Evolutionary conservation across 2,329 filamentous ascomycete species (phyloP).

Genomic region (Fusarium nelsonii): DNA sequence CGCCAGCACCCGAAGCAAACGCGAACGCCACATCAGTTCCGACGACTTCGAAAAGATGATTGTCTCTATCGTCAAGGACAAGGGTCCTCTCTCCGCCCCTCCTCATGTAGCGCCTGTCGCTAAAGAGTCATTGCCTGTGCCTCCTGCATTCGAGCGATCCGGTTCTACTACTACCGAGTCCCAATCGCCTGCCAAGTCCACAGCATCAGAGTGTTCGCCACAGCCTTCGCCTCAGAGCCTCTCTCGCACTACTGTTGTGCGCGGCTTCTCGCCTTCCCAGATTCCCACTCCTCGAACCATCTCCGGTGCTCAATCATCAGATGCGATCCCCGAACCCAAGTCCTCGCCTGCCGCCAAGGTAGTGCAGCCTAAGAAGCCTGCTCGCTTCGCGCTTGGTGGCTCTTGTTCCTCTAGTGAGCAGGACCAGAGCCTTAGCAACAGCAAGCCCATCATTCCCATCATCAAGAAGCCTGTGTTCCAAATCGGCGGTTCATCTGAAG

Average conservation of each 20-base stretch:
- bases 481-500: constrained; percentile 74
- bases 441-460: constrained; percentile 49
- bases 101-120: constrained; percentile 47
- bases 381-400: constrained; percentile 79
- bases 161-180: constrained; percentile 61
- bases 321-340: constrained; percentile 72
- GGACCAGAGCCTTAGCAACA: constrained; percentile 62
- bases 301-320: constrained; percentile 64
- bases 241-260: constrained; percentile 69
- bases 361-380: constrained; percentile 73
- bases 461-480: constrained; percentile 62
- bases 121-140: constrained; percentile 58
- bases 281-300: constrained; percentile 63
- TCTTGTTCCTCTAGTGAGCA: constrained; percentile 80
- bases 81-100: constrained; percentile 66
- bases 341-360: constrained; percentile 71
- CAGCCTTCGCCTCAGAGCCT: constrained; percentile 47
- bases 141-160: constrained; percentile 55
- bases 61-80: constrained; percentile 90
- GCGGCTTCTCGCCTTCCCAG: constrained; percentile 85
- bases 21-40: constrained; percentile 92
- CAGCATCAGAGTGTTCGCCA: constrained; percentile 53
- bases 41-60: constrained; percentile 95
- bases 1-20: constrained; percentile 76
- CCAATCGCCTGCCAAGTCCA: constrained; percentile 67